These are phyloP conservation scores for Penicillium coffeae DNA, from an alignment of 495 filamentous ascomycete genomes.

Conservation along the genomic window DNA sequence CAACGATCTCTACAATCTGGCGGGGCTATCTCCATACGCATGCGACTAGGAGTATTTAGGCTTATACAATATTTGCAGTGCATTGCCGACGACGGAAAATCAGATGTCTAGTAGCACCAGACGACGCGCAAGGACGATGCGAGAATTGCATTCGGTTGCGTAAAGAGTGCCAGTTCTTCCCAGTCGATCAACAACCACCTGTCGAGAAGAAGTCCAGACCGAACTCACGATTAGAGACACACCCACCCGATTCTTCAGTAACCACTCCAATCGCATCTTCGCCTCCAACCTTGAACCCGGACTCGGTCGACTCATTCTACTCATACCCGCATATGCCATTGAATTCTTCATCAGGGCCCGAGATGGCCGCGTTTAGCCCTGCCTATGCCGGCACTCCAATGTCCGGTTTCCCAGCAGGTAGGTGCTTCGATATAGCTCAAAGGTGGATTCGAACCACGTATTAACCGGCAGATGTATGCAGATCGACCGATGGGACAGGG, in stretches of 20 bases:
- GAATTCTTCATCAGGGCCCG: conserved; percentile 28
- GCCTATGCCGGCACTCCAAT: conserved; percentile 32
- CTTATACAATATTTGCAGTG: conserved; percentile 47
- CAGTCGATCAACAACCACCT: conserved; percentile 80
- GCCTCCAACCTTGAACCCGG: conserved; percentile 25
- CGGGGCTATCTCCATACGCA: too few species aligned
- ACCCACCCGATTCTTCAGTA: conserved; percentile 36
- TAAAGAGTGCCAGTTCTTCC: conserved; percentile 92
- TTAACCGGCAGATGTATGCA: conserved; percentile 4
- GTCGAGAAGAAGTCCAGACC: conserved; percentile 49
- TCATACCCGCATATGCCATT: conserved; percentile 40
- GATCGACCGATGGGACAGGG: conserved; percentile 27
- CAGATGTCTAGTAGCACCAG: conserved; percentile 75
- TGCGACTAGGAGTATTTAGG: neutral
- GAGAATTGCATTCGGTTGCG: conserved; percentile 94
- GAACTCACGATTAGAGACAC: conserved; percentile 38
- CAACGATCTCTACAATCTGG: too few species aligned
- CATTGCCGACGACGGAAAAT: conserved; percentile 97
- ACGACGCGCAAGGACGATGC: conserved; percentile 80
- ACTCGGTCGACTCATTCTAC: conserved; percentile 40
- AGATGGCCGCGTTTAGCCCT: conserved; percentile 33
- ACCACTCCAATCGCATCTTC: conserved; percentile 43
- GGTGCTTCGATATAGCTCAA: conserved; percentile 9
- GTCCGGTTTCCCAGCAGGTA: conserved; percentile 36
- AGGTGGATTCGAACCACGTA: too few species aligned